Evolutionary conservation across 2,329 filamentous ascomycete genomes (phyloP).

Genomic region (Stagonosporopsis chrysanthemi): DNA sequence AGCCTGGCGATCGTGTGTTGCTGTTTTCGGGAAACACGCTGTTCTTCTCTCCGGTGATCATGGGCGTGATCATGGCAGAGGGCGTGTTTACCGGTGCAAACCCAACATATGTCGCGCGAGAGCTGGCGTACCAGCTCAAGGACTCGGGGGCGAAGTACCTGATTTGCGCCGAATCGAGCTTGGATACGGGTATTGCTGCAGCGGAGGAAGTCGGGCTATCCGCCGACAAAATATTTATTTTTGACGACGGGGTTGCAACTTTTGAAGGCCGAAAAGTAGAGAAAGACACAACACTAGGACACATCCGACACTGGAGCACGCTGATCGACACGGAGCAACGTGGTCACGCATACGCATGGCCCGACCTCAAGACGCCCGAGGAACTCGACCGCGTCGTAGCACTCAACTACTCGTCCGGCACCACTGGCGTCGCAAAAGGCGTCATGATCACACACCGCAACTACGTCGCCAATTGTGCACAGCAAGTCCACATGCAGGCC

Average conservation of each 20-base stretch:
- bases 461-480: constrained; percentile 74
- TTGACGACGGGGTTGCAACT: constrained; percentile 63
- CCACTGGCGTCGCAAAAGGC: constrained; percentile 83
- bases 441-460: constrained; percentile 82
- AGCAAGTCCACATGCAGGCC: constrained; percentile 61
- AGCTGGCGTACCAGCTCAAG: constrained; percentile 77
- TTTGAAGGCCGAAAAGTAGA: constrained; percentile 53
- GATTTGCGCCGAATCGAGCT: constrained; percentile 66
- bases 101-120: constrained; percentile 70
- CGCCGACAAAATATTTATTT: constrained; percentile 66
- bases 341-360: constrained; percentile 69
- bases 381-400: constrained; percentile 65
- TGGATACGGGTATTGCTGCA: constrained; percentile 72
- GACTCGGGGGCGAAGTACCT: constrained; percentile 74
- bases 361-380: constrained; percentile 60
- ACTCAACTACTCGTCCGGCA: constrained; percentile 81
- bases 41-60: constrained; percentile 73
- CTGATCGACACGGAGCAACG: constrained; percentile 59
- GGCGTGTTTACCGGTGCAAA: constrained; percentile 81
- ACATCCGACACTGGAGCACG: constrained; percentile 67
- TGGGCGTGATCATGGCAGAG: constrained; percentile 79
- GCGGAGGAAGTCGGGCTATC: constrained; percentile 65
- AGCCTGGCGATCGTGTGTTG: constrained; percentile 72
- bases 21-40: constrained; percentile 77
- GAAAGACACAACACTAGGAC: constrained; percentile 48